Conservation (phyloP, 176 grass and related monocot genomes). For the Chrysopogon serrulatus region DNA sequence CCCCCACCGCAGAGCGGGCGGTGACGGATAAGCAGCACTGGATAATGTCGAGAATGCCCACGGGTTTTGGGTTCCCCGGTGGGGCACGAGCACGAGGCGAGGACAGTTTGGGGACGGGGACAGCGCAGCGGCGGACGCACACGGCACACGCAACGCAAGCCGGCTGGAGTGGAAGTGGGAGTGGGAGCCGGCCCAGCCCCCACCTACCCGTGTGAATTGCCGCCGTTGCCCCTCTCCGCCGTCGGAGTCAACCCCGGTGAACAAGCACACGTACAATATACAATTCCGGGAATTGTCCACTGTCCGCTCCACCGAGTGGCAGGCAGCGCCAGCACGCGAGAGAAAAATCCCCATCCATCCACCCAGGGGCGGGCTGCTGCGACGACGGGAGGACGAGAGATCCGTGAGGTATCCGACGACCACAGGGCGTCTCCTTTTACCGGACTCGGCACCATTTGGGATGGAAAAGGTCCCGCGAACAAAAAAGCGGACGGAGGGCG, state of each 20-base stretch:
- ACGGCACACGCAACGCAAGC: background rate
- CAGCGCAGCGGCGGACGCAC: background rate
- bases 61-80: background rate
- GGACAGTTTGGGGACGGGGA: background rate
- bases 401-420: background rate
- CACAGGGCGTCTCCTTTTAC: background rate
- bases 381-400: background rate
- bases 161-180: background rate
- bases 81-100: background rate
- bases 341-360: background rate
- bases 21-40: background rate
- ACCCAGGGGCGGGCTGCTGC: no score
- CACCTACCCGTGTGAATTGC: constrained; percentile 20
- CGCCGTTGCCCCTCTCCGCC: background rate
- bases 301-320: background rate
- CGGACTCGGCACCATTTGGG: background rate
- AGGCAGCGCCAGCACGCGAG: background rate
- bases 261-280: background rate
- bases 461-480: constrained; percentile 15
- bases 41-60: constrained; percentile 3
- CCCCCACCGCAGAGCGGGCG: background rate
- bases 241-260: constrained; percentile 17
- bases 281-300: background rate
- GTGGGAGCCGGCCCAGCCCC: background rate
- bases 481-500: background rate